Base-by-base conservation (phyloP, 305 asterid genomes). In the Rubia tinctorum region DNA sequence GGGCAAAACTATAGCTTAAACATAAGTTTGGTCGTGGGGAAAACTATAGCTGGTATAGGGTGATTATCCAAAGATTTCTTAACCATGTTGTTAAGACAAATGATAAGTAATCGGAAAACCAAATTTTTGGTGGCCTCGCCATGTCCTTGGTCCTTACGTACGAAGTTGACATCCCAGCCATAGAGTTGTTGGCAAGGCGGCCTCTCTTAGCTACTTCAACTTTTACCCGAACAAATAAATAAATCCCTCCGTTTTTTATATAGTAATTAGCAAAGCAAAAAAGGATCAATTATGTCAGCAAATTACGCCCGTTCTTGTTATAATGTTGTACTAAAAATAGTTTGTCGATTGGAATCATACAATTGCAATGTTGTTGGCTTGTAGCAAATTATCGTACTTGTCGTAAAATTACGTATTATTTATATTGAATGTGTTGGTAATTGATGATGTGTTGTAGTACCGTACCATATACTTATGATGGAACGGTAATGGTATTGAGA, bases 91-190 rank as follows among this genome's bases (percentile, higher is more conserved):
- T 56, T 20, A 37, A 40, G 27, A 74, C 47, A 18, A 49, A 51
- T 37, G 9, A 40, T 22, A 34, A 66, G 61, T 27, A 68, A 75
- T n/a, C 30, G 6, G 40, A 66, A 40, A 18, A 69, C 25, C 58
- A 71, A 71, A 20, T 13, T 22, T 76, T 71, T 71, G 75, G 76
- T 76, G 67, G 72, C 69, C 44, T 63, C 55, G 72, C 69, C 8
- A 76, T 76, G 64, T 76, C 79, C 43, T 71, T 51, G 42, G 51
- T 25, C 73, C 47, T 64, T 40, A 72, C 55, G 67, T 42, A 47
- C 43, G 74, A 77, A 72, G 5, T 73, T 59, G 77, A 77, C 74
- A 39, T 73, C 61, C 43, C 71, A 77, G 60, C 75, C 71, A 73
- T 17, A 67, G 62, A 68, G 80, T 77, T 59, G 77, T 77, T 77